Conservation (phyloP, 1,284 basidiomycete species). For the Exobasidium cylindrosporum region DNA sequence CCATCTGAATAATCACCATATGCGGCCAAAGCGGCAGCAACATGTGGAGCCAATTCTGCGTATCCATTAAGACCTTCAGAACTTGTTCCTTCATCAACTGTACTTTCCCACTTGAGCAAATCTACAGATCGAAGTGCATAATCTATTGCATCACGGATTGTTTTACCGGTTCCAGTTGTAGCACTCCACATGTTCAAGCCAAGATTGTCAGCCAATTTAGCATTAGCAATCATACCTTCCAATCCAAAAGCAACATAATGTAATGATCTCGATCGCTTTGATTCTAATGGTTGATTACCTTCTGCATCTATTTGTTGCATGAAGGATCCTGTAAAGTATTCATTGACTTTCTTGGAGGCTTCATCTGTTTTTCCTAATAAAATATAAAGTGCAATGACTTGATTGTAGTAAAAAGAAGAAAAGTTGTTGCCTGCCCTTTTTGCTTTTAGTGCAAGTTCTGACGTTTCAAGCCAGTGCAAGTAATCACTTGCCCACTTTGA, state of each 20-base stretch:
- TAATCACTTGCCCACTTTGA: conserved; percentile 61
- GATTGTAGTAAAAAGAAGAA: conserved; percentile 59
- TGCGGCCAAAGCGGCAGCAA: conserved; percentile 61
- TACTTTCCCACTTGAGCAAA: conserved; percentile 48
- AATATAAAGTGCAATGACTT: conserved; percentile 61
- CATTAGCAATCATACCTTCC: conserved; percentile 67
- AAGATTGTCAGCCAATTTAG: conserved; percentile 62
- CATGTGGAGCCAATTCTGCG: conserved; percentile 61
- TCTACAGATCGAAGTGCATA: conserved; percentile 60
- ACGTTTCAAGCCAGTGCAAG: conserved; percentile 63
- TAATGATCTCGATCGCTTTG: conserved; percentile 64
- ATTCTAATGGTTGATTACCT: conserved; percentile 65
- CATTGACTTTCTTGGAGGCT: conserved; percentile 57
- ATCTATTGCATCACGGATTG: conserved; percentile 64
- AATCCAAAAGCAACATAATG: conserved; percentile 69
- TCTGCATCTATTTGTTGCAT: conserved; percentile 61
- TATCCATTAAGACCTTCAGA: not conserved
- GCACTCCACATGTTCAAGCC: conserved; percentile 60
- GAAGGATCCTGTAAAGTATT: conserved; percentile 60
- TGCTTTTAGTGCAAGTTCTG: conserved; percentile 61
- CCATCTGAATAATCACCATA: conserved; percentile 63
- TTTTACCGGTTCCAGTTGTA: conserved; percentile 60
- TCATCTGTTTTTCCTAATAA: conserved; percentile 59
- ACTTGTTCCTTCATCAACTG: not conserved
- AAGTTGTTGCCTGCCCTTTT: conserved; percentile 65